These are phyloP conservation scores for Lantana camara DNA, from an alignment of 257 asterid species.

Conservation along the genomic window DNA sequence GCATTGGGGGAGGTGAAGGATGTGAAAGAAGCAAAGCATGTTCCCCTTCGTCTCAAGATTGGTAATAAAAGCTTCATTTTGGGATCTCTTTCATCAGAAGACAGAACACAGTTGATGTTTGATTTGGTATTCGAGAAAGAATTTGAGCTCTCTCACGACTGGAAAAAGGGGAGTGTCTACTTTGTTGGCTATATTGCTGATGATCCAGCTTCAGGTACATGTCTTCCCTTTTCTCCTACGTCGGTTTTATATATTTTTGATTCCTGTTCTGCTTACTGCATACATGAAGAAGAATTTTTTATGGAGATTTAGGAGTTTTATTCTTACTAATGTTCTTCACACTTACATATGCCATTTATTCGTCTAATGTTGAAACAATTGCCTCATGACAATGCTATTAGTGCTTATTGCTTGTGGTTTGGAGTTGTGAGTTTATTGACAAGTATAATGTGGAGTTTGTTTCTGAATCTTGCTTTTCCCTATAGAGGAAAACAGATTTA, in stretches of 20 bases:
- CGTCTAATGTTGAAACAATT: not conserved
- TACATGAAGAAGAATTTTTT: not conserved
- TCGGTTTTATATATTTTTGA: not conserved
- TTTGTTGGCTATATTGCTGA: not conserved
- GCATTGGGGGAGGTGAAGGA: slow-evolving; percentile 70
- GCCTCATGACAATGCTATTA: not conserved
- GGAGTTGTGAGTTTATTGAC: not conserved
- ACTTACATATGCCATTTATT: not conserved
- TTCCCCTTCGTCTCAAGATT: slow-evolving; percentile 51
- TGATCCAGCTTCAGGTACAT: not conserved
- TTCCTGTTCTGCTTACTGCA: too few species aligned
- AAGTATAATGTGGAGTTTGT: too few species aligned
- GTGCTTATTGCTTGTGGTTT: not conserved
- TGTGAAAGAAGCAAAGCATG: slow-evolving; percentile 39
- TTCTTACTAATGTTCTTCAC: not conserved
- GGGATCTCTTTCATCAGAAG: slow-evolving; percentile 60
- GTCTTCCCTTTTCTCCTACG: not conserved
- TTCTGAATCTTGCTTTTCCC: not conserved
- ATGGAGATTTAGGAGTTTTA: not conserved
- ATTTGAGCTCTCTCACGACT: slow-evolving; percentile 80
- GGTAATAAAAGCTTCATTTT: slow-evolving; percentile 39
- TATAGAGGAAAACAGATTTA: not conserved
- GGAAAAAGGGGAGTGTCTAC: not conserved
- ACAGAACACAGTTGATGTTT: slow-evolving; percentile 54
- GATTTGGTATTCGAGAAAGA: slow-evolving; percentile 70